phyloP scores from a whole-genome alignment of 2,329 filamentous ascomycete species.

The Fusarium cicatricum region DNA sequence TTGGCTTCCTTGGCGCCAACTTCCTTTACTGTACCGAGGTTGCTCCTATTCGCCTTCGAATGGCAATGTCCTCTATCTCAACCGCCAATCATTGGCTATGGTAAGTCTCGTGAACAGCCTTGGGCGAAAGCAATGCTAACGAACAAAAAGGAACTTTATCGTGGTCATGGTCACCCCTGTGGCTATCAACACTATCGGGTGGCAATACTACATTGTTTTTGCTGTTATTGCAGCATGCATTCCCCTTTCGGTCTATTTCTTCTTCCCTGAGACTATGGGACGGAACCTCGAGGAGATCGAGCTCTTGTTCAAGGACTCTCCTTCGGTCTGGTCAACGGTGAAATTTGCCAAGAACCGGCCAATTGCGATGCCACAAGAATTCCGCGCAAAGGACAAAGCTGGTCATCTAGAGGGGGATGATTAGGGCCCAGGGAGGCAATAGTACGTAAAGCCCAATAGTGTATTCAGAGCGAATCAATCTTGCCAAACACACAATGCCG shows the following conservation, averaged over 20 bases:
- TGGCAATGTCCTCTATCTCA: constrained; percentile 60
- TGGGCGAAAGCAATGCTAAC: constrained; percentile 40
- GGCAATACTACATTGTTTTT: constrained; percentile 58
- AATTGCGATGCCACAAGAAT: constrained; percentile 24
- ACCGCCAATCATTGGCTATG: constrained; percentile 51
- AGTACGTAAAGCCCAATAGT: background rate
- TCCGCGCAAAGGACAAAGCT: constrained; percentile 19
- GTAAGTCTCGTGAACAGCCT: constrained; percentile 16
- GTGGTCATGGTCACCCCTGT: constrained; percentile 70
- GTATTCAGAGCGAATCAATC: no score
- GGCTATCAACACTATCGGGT: constrained; percentile 66
- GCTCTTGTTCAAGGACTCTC: constrained; percentile 37
- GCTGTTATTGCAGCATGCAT: constrained; percentile 54
- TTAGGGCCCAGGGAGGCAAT: constrained; percentile 49
- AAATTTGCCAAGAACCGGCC: constrained; percentile 29
- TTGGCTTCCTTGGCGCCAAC: constrained; percentile 69
- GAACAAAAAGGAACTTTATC: constrained; percentile 49
- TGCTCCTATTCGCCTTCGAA: constrained; percentile 56
- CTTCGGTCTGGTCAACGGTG: constrained; percentile 25
- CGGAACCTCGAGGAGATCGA: constrained; percentile 44
- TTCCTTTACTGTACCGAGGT: constrained; percentile 66
- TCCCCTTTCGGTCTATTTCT: constrained; percentile 50
- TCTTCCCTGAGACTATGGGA: constrained; percentile 49
- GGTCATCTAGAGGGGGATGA: constrained; percentile 18
- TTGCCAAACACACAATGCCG: no score